phyloP scores from a whole-genome alignment of 2,329 filamentous ascomycete genomes.

The Ophiocordyceps sinensis region DNA sequence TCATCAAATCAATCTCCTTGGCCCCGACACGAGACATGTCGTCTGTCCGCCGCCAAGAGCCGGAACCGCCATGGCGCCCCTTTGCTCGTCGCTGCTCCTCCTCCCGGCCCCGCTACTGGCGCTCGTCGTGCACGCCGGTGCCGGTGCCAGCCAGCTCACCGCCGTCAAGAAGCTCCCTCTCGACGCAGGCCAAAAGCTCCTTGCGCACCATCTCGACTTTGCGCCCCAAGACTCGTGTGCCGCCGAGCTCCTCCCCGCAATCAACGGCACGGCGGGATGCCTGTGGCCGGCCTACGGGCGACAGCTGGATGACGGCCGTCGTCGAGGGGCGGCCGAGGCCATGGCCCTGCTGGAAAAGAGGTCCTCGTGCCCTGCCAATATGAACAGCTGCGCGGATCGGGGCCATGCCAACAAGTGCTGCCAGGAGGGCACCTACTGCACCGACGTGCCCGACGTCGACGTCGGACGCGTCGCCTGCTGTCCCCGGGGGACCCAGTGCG shows the following conservation, averaged over 20 bases:
- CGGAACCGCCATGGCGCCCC: conserved; percentile 1
- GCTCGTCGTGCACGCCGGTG: conserved; percentile 17
- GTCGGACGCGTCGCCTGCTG: conserved; percentile 64
- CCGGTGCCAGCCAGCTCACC: conserved; percentile 26
- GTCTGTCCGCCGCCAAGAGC: no score
- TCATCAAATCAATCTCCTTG: no score
- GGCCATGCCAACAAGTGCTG: conserved; percentile 62
- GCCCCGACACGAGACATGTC: no score
- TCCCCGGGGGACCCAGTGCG: conserved; percentile 48
- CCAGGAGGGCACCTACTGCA: conserved; percentile 48
- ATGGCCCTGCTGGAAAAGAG: conserved; percentile 38
- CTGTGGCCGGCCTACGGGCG: conserved; percentile 37
- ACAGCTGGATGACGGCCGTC: conserved; percentile 16
- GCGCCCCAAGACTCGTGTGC: conserved; percentile 11
- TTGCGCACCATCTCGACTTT: conserved; percentile 49
- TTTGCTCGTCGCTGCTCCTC: not conserved
- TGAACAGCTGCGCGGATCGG: conserved; percentile 48
- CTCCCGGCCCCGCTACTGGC: conserved; percentile 3
- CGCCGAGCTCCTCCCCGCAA: conserved; percentile 5
- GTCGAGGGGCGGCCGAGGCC: conserved; percentile 28
- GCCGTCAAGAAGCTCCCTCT: conserved; percentile 59
- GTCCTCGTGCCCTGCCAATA: conserved; percentile 54
- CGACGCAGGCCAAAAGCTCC: conserved; percentile 61
- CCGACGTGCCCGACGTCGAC: conserved; percentile 44
- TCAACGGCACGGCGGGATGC: conserved; percentile 7